Conservation (phyloP, 768 basidiomycete genomes). For the Mycena galopus region DNA sequence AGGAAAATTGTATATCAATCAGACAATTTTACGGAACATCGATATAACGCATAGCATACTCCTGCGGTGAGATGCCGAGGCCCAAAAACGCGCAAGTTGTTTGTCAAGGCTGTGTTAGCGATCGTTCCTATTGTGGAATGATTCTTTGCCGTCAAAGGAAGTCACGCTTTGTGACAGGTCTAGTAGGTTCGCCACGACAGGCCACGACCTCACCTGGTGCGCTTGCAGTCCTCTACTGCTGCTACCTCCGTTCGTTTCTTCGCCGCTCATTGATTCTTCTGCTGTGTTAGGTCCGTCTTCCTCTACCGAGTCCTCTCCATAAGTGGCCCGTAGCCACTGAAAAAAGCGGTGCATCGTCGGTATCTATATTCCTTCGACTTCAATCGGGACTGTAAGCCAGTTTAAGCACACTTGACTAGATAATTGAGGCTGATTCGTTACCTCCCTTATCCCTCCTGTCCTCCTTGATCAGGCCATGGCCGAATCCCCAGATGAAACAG, state of each 20-base stretch:
- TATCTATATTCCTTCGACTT: not conserved
- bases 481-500: slow-evolving; percentile 51
- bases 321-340: not conserved
- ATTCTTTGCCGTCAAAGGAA: slow-evolving; percentile 27
- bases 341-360: slow-evolving; percentile 15
- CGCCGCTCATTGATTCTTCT: slow-evolving; percentile 2
- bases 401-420: not conserved
- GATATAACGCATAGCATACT: not conserved
- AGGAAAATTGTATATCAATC: too few relatives aligned
- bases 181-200: slow-evolving; percentile 35
- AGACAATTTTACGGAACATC: not conserved
- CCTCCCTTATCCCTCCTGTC: not conserved
- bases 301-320: not conserved
- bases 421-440: not conserved
- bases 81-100: slow-evolving; percentile 2
- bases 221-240: not conserved
- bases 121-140: slow-evolving; percentile 21
- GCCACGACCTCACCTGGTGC: slow-evolving; percentile 16
- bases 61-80: not conserved
- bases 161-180: slow-evolving; percentile 28
- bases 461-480: slow-evolving; percentile 42
- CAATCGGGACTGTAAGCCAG: slow-evolving; percentile 1
- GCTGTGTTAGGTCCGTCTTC: not conserved
- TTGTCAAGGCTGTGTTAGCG: slow-evolving; percentile 12
- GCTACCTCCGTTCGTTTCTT: not conserved